Base-by-base conservation (phyloP, 306 rosid species). In the Abrus precatorius region DNA sequence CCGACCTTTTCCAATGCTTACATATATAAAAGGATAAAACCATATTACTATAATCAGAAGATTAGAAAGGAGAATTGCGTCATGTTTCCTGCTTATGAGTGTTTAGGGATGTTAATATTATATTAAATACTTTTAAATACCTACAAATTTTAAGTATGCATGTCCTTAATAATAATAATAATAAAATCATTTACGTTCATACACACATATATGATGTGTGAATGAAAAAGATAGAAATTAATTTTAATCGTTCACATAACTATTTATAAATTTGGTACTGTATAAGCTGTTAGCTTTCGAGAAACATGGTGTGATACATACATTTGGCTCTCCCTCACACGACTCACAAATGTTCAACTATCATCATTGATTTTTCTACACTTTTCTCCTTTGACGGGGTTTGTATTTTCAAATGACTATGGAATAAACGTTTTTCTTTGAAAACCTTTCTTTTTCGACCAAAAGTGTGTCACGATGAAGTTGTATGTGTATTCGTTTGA, bases 1-100 rank as follows among this genome's bases (percentile, higher is more conserved):
- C 72, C 67, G 14, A 77, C 76, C 79, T 77, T 71, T 77, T 77
- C 63, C 62, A 20, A 32, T 27, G 83, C 75, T 43, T 54, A 9
- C 8, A 12, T 32, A 29, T 6, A 43, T 43, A 4, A 32, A 65
- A 40, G 1, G 71, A 65, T 49, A 65, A 14, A 40, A 14, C 8
- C 50, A 36, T 63, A 36, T 36, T 0, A 11, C n/a, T 9, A 2
- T 9, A 48, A 32, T 30, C 6, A 33, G 1, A 5, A 4, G 3
- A 48, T n/a, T n/a, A 62, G 9, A 12, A 62, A 1, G 29, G 33
- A 5, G 9, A 61, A 30, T 3, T 60, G 43, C 8, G 41, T 33
- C 40, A 36, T 36, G 40, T 36, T 36, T 36, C 14, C 9, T 59
- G 64, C 9, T 56, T 2, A 20, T 1, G 34, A 7, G 3, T 7